Base-by-base conservation (phyloP, 1,284 basidiomycete species). In the Fomitopsis palustris region DNA sequence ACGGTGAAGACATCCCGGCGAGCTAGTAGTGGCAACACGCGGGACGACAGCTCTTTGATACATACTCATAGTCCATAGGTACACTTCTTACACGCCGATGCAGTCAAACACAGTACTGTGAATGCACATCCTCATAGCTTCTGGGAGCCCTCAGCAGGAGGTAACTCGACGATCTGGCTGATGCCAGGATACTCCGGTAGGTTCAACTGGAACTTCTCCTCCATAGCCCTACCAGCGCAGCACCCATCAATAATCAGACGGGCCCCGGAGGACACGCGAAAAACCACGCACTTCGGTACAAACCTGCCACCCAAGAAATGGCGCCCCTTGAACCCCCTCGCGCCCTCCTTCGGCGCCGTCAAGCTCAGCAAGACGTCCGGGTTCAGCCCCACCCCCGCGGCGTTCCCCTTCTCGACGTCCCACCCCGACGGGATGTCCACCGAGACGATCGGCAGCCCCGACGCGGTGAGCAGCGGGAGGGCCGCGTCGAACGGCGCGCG, bases 381-480 rank as follows among this genome's bases (percentile, higher is more conserved):
- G 25, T 84, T 78, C 60, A 92, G 80, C 8, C 79, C 83, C 14
- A 79, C 75, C 10, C 76, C 80, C 54, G 77, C 76, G 1, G 75
- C 77, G 55, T 85, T 84, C 0, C 96, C 95, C 38, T 81, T 74
- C 64, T 96, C 93, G 27, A 98, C 94, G 67, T 94, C 86, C 96
- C 96, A 99, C 3, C 95, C 96, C 1, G 91, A 95, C 0, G 97
- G 97, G 57, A 99, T 96, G 71, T 99, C 97, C 7, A 98, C 90
- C 1, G 90, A 93, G 23, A 97, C 84, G 65, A 96, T 90, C 0
- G 95, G 93, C 14, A 90, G 75, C 3, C 79, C 74, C 6, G 88
- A 87, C 25, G 77, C 70, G 1, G 84, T 79, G 54, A 99, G 78
- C 3, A 90, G 77, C 1, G 84, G 79, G 2, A 99, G 81, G 16